Evolutionary conservation across 495 filamentous ascomycete species (phyloP).

Genomic region (Geoglossum glabrum): DNA sequence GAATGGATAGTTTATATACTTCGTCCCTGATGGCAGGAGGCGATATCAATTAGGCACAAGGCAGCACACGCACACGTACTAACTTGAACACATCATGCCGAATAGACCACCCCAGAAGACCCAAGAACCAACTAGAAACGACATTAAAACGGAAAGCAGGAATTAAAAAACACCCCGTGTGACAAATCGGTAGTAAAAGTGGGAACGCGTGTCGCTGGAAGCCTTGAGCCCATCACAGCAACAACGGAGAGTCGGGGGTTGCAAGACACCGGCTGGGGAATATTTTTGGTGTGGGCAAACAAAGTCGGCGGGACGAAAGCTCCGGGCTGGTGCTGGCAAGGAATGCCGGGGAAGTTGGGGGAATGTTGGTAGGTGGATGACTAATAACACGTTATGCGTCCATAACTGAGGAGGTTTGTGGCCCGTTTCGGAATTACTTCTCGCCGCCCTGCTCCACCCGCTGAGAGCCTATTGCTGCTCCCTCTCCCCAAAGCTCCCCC

Average conservation of each 20-base stretch:
- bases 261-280: neutral
- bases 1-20: neutral
- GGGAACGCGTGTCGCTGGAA: neutral
- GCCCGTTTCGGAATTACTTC: too few species aligned
- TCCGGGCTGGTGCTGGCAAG: too few species aligned
- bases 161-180: neutral
- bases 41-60: neutral
- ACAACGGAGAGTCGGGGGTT: neutral
- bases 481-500: too few species aligned
- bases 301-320: too few species aligned
- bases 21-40: neutral
- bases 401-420: too few species aligned
- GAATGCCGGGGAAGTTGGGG: too few species aligned
- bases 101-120: neutral
- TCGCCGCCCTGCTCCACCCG: too few species aligned
- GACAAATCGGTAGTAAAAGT: neutral
- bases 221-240: neutral
- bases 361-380: too few species aligned
- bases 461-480: too few species aligned
- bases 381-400: too few species aligned
- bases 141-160: neutral
- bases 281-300: too few species aligned
- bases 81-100: neutral
- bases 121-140: neutral
- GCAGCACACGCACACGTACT: neutral